These are phyloP conservation scores for Houttuynia cordata DNA, from an alignment of 164 flowering plant genomes.

Conservation along the genomic window DNA sequence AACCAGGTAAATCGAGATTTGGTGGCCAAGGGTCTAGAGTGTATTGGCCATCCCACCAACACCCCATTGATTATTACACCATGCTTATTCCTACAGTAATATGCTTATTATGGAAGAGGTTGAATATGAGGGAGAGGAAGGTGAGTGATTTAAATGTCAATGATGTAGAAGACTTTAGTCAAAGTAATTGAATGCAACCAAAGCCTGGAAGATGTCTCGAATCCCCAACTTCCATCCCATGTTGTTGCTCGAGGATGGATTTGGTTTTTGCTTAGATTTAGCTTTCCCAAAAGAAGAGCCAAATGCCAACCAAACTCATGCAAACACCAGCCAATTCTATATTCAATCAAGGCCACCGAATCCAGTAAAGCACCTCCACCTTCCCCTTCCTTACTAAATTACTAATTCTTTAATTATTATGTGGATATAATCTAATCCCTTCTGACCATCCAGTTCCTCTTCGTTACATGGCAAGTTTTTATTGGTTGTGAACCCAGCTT, in stretches of 20 bases:
- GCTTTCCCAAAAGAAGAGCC: conserved; percentile 45
- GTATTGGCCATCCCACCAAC: too few relatives aligned
- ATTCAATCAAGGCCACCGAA: conserved; percentile 4
- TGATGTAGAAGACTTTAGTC: conserved; percentile 15
- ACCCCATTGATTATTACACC: too few relatives aligned
- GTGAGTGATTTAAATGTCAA: conserved; percentile 8
- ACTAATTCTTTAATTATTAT: neutral
- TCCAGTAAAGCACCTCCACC: conserved; percentile 1
- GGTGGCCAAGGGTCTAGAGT: too few relatives aligned
- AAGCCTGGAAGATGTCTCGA: conserved; percentile 26
- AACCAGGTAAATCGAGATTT: too few relatives aligned
- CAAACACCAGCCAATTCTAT: neutral
- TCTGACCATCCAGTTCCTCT: neutral
- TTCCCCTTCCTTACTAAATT: too few relatives aligned
- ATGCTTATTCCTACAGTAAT: too few relatives aligned
- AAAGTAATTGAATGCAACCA: conserved; percentile 9
- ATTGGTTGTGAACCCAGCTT: conserved; percentile 15
- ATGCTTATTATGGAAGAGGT: neutral
- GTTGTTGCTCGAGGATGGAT: conserved; percentile 21
- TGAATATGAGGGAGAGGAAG: conserved; percentile 1
- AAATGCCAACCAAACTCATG: conserved; percentile 34
- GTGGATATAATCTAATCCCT: neutral
- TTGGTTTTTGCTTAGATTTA: conserved; percentile 22
- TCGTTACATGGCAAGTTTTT: conserved; percentile 19
- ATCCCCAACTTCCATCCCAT: conserved; percentile 27